Conservation (phyloP, 352 stramenopile species). For the Phytophthora cactorum region DNA sequence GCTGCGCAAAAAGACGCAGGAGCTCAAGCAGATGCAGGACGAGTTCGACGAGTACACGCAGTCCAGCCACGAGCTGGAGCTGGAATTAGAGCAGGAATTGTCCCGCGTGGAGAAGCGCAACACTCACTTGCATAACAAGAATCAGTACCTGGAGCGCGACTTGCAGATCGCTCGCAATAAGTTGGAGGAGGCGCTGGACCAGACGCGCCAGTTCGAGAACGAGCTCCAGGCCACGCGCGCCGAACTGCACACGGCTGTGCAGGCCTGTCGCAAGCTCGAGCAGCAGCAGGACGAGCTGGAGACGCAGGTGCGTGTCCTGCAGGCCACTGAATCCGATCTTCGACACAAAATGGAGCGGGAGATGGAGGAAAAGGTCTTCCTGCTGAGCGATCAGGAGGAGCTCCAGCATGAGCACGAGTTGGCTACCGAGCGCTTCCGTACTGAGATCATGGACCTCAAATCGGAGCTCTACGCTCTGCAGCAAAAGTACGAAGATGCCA, state of each 20-base stretch:
- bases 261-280: conserved; percentile 59
- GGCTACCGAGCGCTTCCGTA: conserved; percentile 76
- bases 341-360: conserved; percentile 85
- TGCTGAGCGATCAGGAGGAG: conserved; percentile 85
- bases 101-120: conserved; percentile 65
- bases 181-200: conserved; percentile 59
- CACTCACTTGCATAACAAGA: conserved; percentile 46
- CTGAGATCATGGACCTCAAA: conserved; percentile 88
- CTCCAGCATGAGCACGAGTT: conserved; percentile 83
- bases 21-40: conserved; percentile 73
- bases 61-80: conserved; percentile 82
- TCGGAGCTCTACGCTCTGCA: conserved; percentile 82
- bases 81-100: conserved; percentile 80
- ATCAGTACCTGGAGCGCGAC: conserved; percentile 62
- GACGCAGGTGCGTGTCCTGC: conserved; percentile 84
- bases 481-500: conserved; percentile 59
- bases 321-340: conserved; percentile 80
- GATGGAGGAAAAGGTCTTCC: conserved; percentile 88
- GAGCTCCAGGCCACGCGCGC: conserved; percentile 51
- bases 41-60: conserved; percentile 86
- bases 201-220: conserved; percentile 60
- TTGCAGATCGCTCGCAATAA: conserved; percentile 52
- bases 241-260: conserved; percentile 47
- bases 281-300: conserved; percentile 81
- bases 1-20: conserved; percentile 60